These are phyloP conservation scores for Exutisphaerella laricina DNA, from an alignment of 2,329 filamentous ascomycete species.

Conservation along the genomic window DNA sequence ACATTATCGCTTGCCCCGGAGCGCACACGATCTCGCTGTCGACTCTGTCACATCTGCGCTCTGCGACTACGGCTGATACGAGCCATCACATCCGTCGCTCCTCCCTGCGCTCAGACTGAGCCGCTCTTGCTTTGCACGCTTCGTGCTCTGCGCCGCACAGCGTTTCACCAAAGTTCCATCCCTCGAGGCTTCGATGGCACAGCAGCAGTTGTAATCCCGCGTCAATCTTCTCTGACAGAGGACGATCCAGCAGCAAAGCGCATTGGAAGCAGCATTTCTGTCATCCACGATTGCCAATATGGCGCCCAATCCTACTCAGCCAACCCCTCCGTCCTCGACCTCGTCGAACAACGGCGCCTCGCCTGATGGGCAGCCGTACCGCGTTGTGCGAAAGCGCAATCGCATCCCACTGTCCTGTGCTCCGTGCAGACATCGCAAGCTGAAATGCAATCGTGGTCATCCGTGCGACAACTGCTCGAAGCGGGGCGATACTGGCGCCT, in stretches of 20 bases:
- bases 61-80: too few species aligned
- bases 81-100: too few species aligned
- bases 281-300: background rate
- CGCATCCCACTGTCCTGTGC: conserved; percentile 86
- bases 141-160: too few species aligned
- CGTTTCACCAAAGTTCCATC: too few species aligned
- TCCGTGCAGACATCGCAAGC: conserved; percentile 87
- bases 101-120: too few species aligned
- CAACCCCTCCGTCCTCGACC: conserved; percentile 70
- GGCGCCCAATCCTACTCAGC: conserved; percentile 32
- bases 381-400: conserved; percentile 87
- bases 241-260: background rate
- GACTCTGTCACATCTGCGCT: too few species aligned
- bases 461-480: conserved; percentile 95
- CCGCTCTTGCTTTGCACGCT: too few species aligned
- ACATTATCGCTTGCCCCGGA: too few species aligned
- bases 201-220: background rate
- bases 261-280: background rate
- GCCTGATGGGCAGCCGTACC: conserved; percentile 71
- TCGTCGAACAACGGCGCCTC: conserved; percentile 73
- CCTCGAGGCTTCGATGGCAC: too few species aligned
- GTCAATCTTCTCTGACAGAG: background rate
- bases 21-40: too few species aligned
- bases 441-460: conserved; percentile 88
- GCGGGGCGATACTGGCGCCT: conserved; percentile 72